Evolutionary conservation across 2,329 filamentous ascomycete species (phyloP), one percentile per base, ranked within the genome.

Genomic region (Pseudohalonectria lignicola): DNA sequence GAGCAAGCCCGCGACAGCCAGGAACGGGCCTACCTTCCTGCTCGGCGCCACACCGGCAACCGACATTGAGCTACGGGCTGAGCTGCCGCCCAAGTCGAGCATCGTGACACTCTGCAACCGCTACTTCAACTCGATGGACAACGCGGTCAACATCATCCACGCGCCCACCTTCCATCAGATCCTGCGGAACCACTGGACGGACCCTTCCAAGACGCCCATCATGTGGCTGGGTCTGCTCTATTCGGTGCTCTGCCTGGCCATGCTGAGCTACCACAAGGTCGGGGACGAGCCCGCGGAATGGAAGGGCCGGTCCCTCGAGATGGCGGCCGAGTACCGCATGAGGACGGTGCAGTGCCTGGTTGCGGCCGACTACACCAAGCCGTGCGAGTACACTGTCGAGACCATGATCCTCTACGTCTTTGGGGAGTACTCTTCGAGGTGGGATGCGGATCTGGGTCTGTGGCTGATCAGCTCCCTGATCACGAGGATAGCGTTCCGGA

Each of bases 51-150:
- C 80, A 35, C 73, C 79, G 9, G 79, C 81, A 11, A 79, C 79
- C 30, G 82, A 85, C 49, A 63, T 73, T 15, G 90, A 96, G 51
- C 69, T 96, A 10, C 74, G 93, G 44, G 74, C 80, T 20, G 78
- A 82, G 36, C 71, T 96, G 31, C 92, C 92, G 2, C 70, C 81
- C 0, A 90, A 87, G 53, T 78, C 83, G 28, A 82, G 79, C 18
- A 82, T 92, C n/a, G 77, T 94, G 50, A 79, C 86, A 18, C 68
- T 96, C 15, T 82, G 94, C 43, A 80, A 81, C 44, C 78, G 90
- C 43, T 98, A 93, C 54, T 95, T 96, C 66, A 90, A 90, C 54
- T 90, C 83, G 1, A 71, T 78, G 60, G 76, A 81, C 45, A 75
- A 74, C 29, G 70, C 74, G n/a, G 75, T 79, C 54, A 79, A 76